Conservation (phyloP, 78 protist genomes). For the Dictyostelium purpureum region DNA sequence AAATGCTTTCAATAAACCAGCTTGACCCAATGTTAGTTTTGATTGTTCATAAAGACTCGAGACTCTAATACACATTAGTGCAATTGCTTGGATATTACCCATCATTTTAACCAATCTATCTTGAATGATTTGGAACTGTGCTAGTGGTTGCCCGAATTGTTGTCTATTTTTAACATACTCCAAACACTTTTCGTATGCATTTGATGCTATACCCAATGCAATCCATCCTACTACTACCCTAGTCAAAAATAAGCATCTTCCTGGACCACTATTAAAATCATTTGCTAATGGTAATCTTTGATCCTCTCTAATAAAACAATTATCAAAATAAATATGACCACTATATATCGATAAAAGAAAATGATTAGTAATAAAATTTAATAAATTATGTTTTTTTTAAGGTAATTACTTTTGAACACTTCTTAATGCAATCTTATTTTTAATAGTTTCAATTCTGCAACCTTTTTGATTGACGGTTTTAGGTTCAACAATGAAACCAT, state of each 20-base stretch:
- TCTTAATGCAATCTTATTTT: slow-evolving; percentile 60
- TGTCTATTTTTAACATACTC: slow-evolving; percentile 88
- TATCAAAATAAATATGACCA: slow-evolving; percentile 57
- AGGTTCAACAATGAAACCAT: slow-evolving; percentile 94
- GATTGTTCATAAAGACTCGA: slow-evolving; percentile 32
- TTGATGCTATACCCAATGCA: slow-evolving; percentile 93
- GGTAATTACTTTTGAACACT: slow-evolving; percentile 63
- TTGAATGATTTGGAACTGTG: slow-evolving; percentile 93
- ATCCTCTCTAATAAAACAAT: slow-evolving; percentile 25
- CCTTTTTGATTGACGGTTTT: not conserved
- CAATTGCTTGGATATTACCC: slow-evolving; percentile 32
- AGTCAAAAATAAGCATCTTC: slow-evolving; percentile 46
- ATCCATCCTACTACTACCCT: slow-evolving; percentile 90
- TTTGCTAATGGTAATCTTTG: slow-evolving; percentile 37
- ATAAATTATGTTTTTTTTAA: not conserved
- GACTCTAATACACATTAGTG: slow-evolving; percentile 40
- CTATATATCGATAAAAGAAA: too few species aligned
- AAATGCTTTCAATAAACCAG: slow-evolving; percentile 52
- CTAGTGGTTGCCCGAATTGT: slow-evolving; percentile 95
- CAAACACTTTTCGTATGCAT: slow-evolving; percentile 85
- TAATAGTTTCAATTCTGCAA: slow-evolving; percentile 2
- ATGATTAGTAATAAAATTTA: not conserved
- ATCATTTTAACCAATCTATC: slow-evolving; percentile 55
- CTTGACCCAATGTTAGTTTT: slow-evolving; percentile 50
- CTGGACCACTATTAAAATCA: slow-evolving; percentile 58